Evolutionary conservation across 2,329 filamentous ascomycete species (phyloP).

Genomic region (Massarina eburnea): DNA sequence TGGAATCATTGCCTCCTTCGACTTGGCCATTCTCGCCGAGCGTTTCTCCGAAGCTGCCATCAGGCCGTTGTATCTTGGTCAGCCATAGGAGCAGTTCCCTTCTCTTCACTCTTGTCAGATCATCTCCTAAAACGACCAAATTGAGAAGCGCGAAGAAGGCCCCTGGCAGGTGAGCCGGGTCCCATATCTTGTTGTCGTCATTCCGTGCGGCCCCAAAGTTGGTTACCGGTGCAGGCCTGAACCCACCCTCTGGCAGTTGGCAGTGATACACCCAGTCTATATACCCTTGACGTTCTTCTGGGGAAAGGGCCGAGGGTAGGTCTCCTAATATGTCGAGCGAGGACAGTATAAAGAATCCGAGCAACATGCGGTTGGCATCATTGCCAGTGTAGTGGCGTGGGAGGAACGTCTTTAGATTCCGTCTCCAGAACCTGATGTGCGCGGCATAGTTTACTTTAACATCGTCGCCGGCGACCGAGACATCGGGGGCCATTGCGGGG

Average conservation of each 20-base stretch:
- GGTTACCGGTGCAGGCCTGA: conserved; percentile 79
- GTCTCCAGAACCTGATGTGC: conserved; percentile 90
- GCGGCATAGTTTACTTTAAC: conserved; percentile 37
- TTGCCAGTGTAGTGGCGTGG: conserved; percentile 82
- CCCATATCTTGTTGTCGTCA: conserved; percentile 61
- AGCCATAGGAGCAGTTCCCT: conserved; percentile 73
- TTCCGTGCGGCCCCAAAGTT: conserved; percentile 53
- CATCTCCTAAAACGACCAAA: conserved; percentile 66
- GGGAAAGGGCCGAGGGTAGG: conserved; percentile 57
- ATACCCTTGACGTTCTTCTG: conserved; percentile 58
- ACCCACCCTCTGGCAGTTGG: conserved; percentile 84
- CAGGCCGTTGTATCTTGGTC: conserved; percentile 69
- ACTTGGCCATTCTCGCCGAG: conserved; percentile 62
- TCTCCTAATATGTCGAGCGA: conserved; percentile 78
- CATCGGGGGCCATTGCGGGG: conserved; percentile 18
- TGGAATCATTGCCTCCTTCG: conserved; percentile 80
- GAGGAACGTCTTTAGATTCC: conserved; percentile 79
- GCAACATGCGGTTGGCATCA: conserved; percentile 86
- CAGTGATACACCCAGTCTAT: conserved; percentile 80
- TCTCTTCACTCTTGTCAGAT: conserved; percentile 65
- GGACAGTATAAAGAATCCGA: conserved; percentile 86
- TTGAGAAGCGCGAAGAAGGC: conserved; percentile 85
- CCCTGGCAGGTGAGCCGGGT: conserved; percentile 80
- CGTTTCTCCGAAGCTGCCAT: conserved; percentile 91
- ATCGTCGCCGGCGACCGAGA: conserved; percentile 15